Evolutionary conservation across 1,284 basidiomycete genomes (phyloP).

Genomic region (Sporisorium graminicola): DNA sequence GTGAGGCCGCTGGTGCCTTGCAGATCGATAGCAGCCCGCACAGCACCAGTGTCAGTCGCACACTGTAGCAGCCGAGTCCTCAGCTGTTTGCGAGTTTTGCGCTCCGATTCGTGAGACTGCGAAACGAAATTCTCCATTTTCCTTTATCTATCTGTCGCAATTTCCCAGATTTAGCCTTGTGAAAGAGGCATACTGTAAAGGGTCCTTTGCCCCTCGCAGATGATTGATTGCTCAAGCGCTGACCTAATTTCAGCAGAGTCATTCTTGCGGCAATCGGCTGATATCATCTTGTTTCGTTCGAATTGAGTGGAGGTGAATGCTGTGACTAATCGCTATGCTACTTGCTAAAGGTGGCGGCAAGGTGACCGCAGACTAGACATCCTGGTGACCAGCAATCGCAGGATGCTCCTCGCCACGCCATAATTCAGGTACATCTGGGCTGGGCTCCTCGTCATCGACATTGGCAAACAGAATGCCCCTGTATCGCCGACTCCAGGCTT

Average conservation of each 20-base stretch:
- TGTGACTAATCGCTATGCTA: neutral
- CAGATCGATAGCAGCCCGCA: too few relatives aligned
- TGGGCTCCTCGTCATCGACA: constrained; percentile 46
- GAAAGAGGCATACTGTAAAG: too few relatives aligned
- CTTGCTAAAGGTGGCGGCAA: too few relatives aligned
- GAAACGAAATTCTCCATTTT: too few relatives aligned
- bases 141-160: too few relatives aligned
- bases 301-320: neutral
- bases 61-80: too few relatives aligned
- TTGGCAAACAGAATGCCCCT: constrained; percentile 48
- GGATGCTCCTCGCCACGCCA: constrained; percentile 54
- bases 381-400: constrained; percentile 32
- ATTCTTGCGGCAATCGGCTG: neutral
- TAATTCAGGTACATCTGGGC: constrained; percentile 41
- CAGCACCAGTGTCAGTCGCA: too few relatives aligned
- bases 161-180: too few relatives aligned
- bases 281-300: neutral
- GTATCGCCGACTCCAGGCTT: constrained; percentile 50
- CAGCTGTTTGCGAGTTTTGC: too few relatives aligned
- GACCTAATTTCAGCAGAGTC: too few relatives aligned
- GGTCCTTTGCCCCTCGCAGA: neutral
- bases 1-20: neutral
- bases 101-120: too few relatives aligned
- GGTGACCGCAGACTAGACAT: constrained; percentile 8
- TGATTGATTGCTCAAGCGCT: too few relatives aligned